These are phyloP conservation scores for Talaromyces thailandensis DNA, from an alignment of 495 filamentous ascomycete genomes.

Conservation along the genomic window DNA sequence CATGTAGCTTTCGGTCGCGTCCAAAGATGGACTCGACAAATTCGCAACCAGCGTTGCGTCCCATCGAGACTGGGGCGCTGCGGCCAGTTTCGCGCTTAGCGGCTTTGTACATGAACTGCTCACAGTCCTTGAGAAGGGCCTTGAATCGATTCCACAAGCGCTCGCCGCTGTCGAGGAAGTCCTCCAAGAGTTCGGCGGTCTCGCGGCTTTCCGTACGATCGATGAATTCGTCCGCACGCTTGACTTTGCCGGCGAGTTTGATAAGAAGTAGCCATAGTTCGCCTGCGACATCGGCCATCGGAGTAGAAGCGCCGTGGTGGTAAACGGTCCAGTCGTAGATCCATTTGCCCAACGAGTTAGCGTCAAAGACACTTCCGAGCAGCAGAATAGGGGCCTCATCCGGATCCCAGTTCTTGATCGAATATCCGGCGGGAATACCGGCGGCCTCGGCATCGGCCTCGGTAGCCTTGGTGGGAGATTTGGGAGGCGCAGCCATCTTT, in stretches of 20 bases:
- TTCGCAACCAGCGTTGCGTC: conserved; percentile 87
- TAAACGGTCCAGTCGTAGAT: conserved; percentile 99
- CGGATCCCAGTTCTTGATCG: conserved; percentile 97
- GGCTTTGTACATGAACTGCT: conserved; percentile 84
- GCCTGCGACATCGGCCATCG: conserved; percentile 87
- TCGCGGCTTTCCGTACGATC: conserved; percentile 61
- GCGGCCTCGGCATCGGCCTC: conserved; percentile 74
- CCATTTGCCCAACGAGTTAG: conserved; percentile 97
- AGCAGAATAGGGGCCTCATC: conserved; percentile 88
- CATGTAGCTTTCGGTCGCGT: conserved; percentile 80
- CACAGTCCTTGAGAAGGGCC: conserved; percentile 79
- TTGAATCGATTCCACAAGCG: conserved; percentile 80
- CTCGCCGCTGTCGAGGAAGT: conserved; percentile 88
- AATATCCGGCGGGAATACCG: conserved; percentile 85
- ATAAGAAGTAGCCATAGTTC: conserved; percentile 94
- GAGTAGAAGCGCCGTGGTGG: conserved; percentile 73
- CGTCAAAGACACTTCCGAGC: conserved; percentile 92
- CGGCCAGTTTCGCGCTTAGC: conserved; percentile 57
- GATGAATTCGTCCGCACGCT: conserved; percentile 78
- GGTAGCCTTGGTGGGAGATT: conserved; percentile 61
- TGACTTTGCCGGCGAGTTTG: conserved; percentile 92
- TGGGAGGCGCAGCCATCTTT: conserved; percentile 33
- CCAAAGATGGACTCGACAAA: conserved; percentile 98
- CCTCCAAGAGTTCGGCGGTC: conserved; percentile 72
- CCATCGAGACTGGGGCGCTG: conserved; percentile 62